phyloP scores from a whole-genome alignment of 2,329 filamentous ascomycete species.

The Tolypocladium album region DNA sequence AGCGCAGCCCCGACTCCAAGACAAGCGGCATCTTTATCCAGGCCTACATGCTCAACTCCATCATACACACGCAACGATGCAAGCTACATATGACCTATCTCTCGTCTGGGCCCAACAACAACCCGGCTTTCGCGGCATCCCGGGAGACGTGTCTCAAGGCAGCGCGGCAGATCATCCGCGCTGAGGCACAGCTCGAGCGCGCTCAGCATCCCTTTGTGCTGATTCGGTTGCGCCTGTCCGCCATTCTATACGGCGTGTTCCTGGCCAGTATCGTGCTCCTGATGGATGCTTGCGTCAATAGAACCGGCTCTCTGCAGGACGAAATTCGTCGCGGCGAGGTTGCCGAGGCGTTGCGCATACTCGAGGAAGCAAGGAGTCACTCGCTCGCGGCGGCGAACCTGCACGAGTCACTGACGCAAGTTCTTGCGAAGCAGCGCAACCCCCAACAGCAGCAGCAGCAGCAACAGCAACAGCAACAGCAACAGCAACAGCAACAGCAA shows the following conservation, averaged over 20 bases:
- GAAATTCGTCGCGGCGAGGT: background rate
- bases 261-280: background rate
- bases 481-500: background rate
- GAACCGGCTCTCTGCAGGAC: background rate
- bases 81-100: background rate
- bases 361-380: background rate
- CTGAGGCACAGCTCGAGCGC: background rate
- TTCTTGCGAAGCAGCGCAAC: background rate
- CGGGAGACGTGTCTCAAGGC: background rate
- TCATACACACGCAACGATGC: background rate
- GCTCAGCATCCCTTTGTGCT: background rate
- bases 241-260: background rate
- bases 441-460: background rate
- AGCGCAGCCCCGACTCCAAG: background rate
- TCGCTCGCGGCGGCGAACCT: background rate
- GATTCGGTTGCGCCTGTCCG: background rate
- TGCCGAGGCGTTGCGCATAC: background rate
- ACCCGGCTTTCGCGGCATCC: background rate
- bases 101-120: background rate
- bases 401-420: background rate
- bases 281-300: background rate
- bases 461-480: background rate
- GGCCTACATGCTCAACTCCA: constrained; percentile 1
- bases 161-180: background rate
- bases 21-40: background rate